Conservation (phyloP, 148 eudicot species). For the Vaccinium myrtillus region DNA sequence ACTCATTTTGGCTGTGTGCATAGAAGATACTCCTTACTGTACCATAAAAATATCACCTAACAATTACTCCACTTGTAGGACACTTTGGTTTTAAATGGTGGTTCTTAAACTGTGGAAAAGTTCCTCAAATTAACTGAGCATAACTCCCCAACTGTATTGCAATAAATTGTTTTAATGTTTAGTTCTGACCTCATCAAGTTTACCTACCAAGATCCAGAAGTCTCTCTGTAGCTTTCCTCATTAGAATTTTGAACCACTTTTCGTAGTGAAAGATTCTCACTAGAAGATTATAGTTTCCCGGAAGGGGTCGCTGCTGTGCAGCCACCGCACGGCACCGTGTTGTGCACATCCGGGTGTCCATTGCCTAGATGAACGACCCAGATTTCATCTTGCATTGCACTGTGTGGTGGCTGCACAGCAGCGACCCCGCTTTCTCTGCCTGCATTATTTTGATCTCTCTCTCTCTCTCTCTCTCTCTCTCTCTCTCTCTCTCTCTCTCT, state of each 20-base stretch:
- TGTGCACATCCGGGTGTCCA: too few relatives aligned
- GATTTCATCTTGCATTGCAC: too few relatives aligned
- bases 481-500: neutral
- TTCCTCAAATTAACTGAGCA: constrained; percentile 1
- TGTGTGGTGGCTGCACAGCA: too few relatives aligned
- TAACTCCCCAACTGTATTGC: constrained; percentile 7
- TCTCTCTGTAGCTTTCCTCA: constrained; percentile 2
- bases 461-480: neutral
- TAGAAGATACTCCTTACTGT: neutral
- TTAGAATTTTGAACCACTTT: neutral
- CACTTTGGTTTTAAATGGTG: neutral
- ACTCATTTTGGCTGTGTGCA: neutral
- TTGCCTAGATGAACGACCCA: too few relatives aligned
- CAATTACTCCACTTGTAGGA: neutral
- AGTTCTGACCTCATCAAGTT: neutral
- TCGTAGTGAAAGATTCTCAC: neutral
- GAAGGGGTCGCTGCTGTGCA: neutral
- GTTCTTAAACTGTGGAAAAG: neutral
- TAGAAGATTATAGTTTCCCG: neutral
- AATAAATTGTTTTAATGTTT: constrained; percentile 2
- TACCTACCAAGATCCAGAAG: constrained; percentile 4
- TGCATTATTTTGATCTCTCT: neutral
- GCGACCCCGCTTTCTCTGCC: too few relatives aligned
- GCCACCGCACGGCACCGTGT: too few relatives aligned
- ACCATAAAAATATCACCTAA: neutral